These are phyloP conservation scores for Alternaria ventricosa DNA, from an alignment of 2,329 filamentous ascomycete genomes.

Conservation along the genomic window DNA sequence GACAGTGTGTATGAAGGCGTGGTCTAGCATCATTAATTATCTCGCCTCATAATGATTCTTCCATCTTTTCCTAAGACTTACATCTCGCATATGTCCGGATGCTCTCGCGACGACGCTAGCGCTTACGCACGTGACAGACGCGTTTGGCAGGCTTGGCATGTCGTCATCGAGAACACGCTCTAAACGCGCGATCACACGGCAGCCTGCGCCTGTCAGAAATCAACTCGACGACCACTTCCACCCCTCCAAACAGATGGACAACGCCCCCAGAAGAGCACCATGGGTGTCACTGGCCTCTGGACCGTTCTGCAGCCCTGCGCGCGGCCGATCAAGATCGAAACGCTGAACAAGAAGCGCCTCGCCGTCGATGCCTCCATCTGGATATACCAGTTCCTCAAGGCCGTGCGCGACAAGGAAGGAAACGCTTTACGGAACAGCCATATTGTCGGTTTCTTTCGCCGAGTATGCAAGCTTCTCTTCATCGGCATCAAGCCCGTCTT, in stretches of 20 bases:
- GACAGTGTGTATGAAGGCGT: not conserved
- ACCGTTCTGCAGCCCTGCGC: slow-evolving; percentile 94
- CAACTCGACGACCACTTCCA: not conserved
- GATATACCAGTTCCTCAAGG: slow-evolving; percentile 99
- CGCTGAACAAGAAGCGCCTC: slow-evolving; percentile 92
- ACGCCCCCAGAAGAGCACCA: slow-evolving; percentile 49
- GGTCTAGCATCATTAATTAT: not conserved
- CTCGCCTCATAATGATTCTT: not conserved
- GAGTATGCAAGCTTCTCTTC: slow-evolving; percentile 97
- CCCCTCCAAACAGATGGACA: slow-evolving; percentile 20
- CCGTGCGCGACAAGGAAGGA: slow-evolving; percentile 96
- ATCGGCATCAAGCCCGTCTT: slow-evolving; percentile 97
- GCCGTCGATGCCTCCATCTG: slow-evolving; percentile 98
- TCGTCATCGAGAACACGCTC: slow-evolving; percentile 24
- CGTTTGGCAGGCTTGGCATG: slow-evolving; percentile 14
- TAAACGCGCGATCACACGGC: slow-evolving; percentile 29
- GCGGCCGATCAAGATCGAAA: slow-evolving; percentile 93
- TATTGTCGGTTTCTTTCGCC: slow-evolving; percentile 95
- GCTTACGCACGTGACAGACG: not conserved
- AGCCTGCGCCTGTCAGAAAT: slow-evolving; percentile 1
- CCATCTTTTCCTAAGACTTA: not conserved
- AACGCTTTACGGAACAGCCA: slow-evolving; percentile 96
- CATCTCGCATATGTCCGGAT: not conserved
- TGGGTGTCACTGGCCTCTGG: slow-evolving; percentile 99
- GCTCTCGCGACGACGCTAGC: not conserved